Evolutionary conservation across 2,329 filamentous ascomycete species (phyloP).

Genomic region (Aspergillus persii): DNA sequence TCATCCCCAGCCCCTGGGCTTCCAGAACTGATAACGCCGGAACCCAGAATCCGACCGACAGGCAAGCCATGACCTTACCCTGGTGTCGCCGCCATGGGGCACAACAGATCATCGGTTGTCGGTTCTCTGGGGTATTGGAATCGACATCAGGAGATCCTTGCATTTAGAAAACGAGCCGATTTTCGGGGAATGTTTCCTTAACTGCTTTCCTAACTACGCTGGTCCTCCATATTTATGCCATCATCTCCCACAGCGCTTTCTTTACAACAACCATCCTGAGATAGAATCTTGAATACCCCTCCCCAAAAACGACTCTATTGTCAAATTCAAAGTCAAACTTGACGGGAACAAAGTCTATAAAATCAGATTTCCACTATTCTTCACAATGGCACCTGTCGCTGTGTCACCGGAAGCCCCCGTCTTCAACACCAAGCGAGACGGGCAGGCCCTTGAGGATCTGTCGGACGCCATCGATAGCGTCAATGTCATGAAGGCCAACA

Average conservation of each 20-base stretch:
- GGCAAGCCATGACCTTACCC: background rate
- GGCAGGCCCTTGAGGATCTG: constrained; percentile 56
- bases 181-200: background rate
- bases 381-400: constrained; percentile 33
- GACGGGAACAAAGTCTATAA: background rate
- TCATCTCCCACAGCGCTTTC: constrained; percentile 1
- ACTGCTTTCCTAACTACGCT: background rate
- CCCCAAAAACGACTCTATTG: background rate
- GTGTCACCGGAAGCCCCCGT: constrained; percentile 21
- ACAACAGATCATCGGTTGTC: background rate
- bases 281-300: background rate
- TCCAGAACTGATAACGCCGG: constrained; percentile 16
- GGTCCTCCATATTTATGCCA: constrained; percentile 6
- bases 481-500: constrained; percentile 57
- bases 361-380: background rate
- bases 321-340: background rate
- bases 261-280: constrained; percentile 1
- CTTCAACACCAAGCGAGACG: constrained; percentile 49
- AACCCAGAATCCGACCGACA: constrained; percentile 31
- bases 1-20: constrained; percentile 8
- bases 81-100: background rate
- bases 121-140: background rate
- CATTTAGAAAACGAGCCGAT: background rate
- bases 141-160: background rate
- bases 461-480: constrained; percentile 61